phyloP scores from a whole-genome alignment of 352 stramenopile species.

The Pythium scleroteichum region DNA sequence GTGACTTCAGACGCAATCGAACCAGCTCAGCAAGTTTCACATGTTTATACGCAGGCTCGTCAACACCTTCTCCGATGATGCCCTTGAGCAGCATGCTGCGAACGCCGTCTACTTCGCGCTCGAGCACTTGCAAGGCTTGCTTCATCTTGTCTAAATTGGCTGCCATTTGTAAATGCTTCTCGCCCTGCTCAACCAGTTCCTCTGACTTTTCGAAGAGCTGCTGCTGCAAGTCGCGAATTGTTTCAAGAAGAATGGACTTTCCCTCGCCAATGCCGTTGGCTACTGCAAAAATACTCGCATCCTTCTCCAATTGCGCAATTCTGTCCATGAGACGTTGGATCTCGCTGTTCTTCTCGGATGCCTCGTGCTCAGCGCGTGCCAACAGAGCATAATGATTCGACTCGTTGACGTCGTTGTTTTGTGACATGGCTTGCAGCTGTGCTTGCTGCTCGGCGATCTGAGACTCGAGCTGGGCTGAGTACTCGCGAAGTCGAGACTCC shows the following conservation, averaged over 20 bases:
- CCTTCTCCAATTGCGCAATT: conserved; percentile 49
- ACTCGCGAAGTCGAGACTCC: conserved; percentile 30
- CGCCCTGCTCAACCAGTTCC: conserved; percentile 71
- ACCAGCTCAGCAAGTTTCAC: conserved; percentile 72
- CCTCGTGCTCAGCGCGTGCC: conserved; percentile 38
- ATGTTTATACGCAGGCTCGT: conserved; percentile 67
- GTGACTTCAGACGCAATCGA: conserved; percentile 60
- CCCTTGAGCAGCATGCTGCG: conserved; percentile 51
- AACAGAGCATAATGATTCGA: conserved; percentile 42
- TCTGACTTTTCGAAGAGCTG: conserved; percentile 73
- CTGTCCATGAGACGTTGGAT: conserved; percentile 37
- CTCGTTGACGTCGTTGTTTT: conserved; percentile 35
- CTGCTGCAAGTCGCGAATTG: conserved; percentile 58
- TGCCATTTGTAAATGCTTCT: conserved; percentile 61
- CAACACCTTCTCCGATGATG: conserved; percentile 50
- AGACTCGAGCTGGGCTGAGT: conserved; percentile 26
- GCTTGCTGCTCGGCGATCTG: conserved; percentile 24
- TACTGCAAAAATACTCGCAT: conserved; percentile 49
- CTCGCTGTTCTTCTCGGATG: conserved; percentile 33
- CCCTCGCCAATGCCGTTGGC: conserved; percentile 24
- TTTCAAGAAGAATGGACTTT: conserved; percentile 21
- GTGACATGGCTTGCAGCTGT: conserved; percentile 28
- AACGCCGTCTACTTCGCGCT: conserved; percentile 54
- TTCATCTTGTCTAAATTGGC: conserved; percentile 48
- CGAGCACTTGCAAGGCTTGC: conserved; percentile 41